Evolutionary conservation across 139 green algal genomes (phyloP).

Genomic region (Chlorella sp.): DNA sequence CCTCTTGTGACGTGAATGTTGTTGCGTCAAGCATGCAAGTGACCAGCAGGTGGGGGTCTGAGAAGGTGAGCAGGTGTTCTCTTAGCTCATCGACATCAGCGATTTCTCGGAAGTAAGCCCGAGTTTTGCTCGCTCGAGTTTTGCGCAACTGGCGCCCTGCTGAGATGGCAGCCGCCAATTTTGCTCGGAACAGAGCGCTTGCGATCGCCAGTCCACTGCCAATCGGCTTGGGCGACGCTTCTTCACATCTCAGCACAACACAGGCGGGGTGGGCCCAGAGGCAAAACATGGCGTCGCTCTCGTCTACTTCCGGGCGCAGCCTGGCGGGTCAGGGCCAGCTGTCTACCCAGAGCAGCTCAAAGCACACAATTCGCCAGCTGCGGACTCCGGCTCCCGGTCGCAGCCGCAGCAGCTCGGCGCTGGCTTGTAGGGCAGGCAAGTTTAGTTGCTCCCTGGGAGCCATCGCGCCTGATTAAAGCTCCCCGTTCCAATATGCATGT

Average conservation of each 20-base stretch:
- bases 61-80: background rate
- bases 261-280: no score
- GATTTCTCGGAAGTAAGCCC: no score
- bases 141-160: background rate
- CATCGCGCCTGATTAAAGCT: background rate
- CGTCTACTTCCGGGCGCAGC: background rate
- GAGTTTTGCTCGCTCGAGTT: no score
- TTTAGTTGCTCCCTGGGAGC: background rate
- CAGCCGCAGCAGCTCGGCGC: background rate
- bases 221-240: background rate
- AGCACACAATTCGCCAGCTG: background rate
- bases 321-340: background rate
- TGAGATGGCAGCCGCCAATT: background rate
- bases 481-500: background rate
- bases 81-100: background rate
- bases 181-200: background rate
- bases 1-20: background rate
- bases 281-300: background rate
- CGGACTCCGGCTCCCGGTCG: background rate
- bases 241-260: background rate
- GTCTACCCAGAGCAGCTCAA: background rate
- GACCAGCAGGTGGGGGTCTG: background rate
- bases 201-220: background rate
- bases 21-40: background rate
- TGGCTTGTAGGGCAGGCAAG: slow-evolving; percentile 26